Evolutionary conservation across 2,329 filamentous ascomycete genomes (phyloP).

Genomic region (Phaeosphaeria sp.): DNA sequence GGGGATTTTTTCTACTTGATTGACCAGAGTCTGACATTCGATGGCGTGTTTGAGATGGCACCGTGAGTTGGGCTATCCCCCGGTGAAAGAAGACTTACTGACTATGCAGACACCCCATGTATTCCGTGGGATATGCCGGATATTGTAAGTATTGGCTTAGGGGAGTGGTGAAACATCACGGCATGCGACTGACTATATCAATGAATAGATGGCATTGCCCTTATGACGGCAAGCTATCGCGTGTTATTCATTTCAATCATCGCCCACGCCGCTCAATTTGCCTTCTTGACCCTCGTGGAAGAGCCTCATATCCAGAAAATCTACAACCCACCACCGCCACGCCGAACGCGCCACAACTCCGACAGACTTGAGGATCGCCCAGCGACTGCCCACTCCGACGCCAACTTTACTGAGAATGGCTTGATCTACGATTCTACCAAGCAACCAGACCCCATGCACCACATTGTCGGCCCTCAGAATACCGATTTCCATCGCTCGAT

Average conservation of each 20-base stretch:
- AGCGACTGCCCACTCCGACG: slow-evolving; percentile 44
- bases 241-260: slow-evolving; percentile 96
- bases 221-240: slow-evolving; percentile 97
- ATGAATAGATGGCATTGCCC: slow-evolving; percentile 73
- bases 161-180: background rate
- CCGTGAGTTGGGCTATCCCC: slow-evolving; percentile 53
- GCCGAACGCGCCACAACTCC: slow-evolving; percentile 61
- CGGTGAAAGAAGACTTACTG: slow-evolving; percentile 6
- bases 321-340: slow-evolving; percentile 88
- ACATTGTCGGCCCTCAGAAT: slow-evolving; percentile 81
- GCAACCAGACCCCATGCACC: slow-evolving; percentile 75
- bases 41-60: slow-evolving; percentile 98
- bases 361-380: slow-evolving; percentile 48
- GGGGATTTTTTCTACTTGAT: slow-evolving; percentile 99
- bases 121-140: slow-evolving; percentile 77
- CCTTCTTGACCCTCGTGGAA: slow-evolving; percentile 89
- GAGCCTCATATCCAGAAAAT: slow-evolving; percentile 98
- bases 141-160: slow-evolving; percentile 62
- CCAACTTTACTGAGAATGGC: slow-evolving; percentile 45
- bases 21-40: slow-evolving; percentile 96
- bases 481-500: slow-evolving; percentile 87
- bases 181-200: background rate
- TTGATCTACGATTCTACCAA: slow-evolving; percentile 51
- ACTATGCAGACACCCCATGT: slow-evolving; percentile 18
- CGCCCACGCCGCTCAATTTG: slow-evolving; percentile 92